Base-by-base conservation (phyloP, 139 green algal species). In the Chlorella sp. region DNA sequence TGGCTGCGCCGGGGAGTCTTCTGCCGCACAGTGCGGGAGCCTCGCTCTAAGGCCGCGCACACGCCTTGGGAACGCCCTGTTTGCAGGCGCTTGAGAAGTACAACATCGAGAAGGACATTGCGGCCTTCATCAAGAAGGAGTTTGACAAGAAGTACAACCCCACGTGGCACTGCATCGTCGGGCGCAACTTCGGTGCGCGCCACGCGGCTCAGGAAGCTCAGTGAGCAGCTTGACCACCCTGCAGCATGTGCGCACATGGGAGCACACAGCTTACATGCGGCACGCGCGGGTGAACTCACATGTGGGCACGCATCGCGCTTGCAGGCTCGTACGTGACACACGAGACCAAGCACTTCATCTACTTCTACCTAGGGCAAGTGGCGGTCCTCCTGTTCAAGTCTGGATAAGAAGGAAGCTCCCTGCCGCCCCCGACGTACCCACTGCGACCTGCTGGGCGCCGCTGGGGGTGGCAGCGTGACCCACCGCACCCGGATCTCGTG, bases 101-200 rank as follows among this genome's bases (percentile, higher is more conserved):
- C 83, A 97, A 93, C 72, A 90, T 98, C 26, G 95, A 99, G 85
- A 98, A 98, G 87, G 95, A 99, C 80, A 97, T 99, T 68, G 95
- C 95, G 24, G 89, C 93, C 0, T 98, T 90, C 75, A 94, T 99
- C 76, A 99, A 99, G 87, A 98, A 98, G 83, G 94, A 99, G 83
- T 99, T 99, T 80, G 95, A 98, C 88, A 93, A 89, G 75, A 97
- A 97, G 80, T 92, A 97, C 86, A 93, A 92, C 73, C 91, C 94
- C 29, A 99, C 95, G 2, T 99, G 95, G 95, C 94, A 98, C 85
- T 98, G 93, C 87, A 96, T 99, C 61, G 95, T 99, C 35, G 95
- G 95, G 33, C 82, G 92, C 31, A 98, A 98, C 78, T 99, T 98
- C 83, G 95, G 88, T 91, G 67, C 72, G 76, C 61, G 62, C 36